Conservation (phyloP, 176 grass and related monocot species). For the Oryza brachyantha region DNA sequence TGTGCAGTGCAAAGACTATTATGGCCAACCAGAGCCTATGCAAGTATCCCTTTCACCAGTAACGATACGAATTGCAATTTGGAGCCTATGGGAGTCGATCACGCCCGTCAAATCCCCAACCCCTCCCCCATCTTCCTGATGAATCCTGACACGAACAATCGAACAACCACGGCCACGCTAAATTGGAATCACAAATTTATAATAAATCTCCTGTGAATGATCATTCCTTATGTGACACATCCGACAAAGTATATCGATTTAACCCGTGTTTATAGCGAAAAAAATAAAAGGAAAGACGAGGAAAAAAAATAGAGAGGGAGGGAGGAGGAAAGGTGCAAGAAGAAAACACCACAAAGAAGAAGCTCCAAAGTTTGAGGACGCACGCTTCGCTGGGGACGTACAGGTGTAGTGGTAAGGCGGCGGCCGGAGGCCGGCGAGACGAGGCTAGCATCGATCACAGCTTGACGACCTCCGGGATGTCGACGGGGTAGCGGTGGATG, state of each 20-base stretch:
- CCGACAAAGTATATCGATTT: slow-evolving; percentile 24
- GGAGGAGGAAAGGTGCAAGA: not conserved
- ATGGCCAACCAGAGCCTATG: not conserved
- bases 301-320: no score
- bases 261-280: not conserved
- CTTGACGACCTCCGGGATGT: slow-evolving; percentile 81
- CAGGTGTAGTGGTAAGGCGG: not conserved
- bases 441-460: slow-evolving; percentile 31
- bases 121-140: not conserved
- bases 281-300: not conserved
- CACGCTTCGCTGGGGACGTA: slow-evolving; percentile 36
- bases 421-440: not conserved
- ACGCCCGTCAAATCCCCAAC: not conserved
- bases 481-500: slow-evolving; percentile 69
- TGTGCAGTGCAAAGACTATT: not conserved
- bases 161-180: slow-evolving; percentile 12
- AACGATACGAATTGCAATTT: slow-evolving; percentile 43
- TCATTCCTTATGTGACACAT: slow-evolving; percentile 30
- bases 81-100: not conserved
- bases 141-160: not conserved
- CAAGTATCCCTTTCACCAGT: slow-evolving; percentile 26
- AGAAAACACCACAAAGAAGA: not conserved
- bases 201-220: slow-evolving; percentile 31
- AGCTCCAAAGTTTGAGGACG: not conserved
- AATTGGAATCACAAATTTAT: slow-evolving; percentile 5